A percentile compares a stretch with the other conserved stretches of the same genome.
phyloP scores from a whole-genome alignment of 2,329 filamentous ascomycete species.

The Furcasterigmium sp. region DNA sequence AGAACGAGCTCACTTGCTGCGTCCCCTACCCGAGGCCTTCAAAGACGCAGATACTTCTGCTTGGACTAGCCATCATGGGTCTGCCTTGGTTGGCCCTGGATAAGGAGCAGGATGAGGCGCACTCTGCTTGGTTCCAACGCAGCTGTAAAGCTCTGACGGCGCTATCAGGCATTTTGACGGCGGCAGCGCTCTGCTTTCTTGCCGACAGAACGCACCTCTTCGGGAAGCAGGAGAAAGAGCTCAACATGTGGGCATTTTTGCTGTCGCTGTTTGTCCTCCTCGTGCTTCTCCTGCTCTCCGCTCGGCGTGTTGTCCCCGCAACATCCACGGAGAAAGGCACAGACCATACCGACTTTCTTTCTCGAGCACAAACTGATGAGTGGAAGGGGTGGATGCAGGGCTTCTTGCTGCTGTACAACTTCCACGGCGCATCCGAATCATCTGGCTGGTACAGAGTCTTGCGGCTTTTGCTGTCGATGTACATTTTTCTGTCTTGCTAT shows the following conservation, averaged over 20 bases:
- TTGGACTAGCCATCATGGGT: conserved; percentile 12
- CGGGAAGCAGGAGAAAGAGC: conserved; percentile 44
- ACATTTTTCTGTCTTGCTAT: conserved; percentile 58
- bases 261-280: conserved; percentile 14
- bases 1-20: conserved; percentile 48
- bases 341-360: conserved; percentile 23
- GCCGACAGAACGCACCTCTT: conserved; percentile 50
- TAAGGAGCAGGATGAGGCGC: conserved; percentile 8
- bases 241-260: conserved; percentile 21
- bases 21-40: conserved; percentile 31
- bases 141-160: conserved; percentile 18
- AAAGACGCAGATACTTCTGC: conserved; percentile 16
- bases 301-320: background rate
- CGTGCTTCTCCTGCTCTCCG: conserved; percentile 13
- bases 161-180: conserved; percentile 15
- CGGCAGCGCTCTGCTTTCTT: conserved; percentile 39
- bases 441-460: conserved; percentile 50
- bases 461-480: conserved; percentile 48
- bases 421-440: conserved; percentile 40
- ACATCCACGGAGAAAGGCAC: background rate
- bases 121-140: conserved; percentile 17
- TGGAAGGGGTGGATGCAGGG: conserved; percentile 64
- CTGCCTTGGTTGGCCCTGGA: conserved; percentile 7
- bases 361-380: conserved; percentile 54
- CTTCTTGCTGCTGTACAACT: conserved; percentile 48